Evolutionary conservation across 306 rosid genomes (phyloP).

Genomic region (Lotus japonicus): DNA sequence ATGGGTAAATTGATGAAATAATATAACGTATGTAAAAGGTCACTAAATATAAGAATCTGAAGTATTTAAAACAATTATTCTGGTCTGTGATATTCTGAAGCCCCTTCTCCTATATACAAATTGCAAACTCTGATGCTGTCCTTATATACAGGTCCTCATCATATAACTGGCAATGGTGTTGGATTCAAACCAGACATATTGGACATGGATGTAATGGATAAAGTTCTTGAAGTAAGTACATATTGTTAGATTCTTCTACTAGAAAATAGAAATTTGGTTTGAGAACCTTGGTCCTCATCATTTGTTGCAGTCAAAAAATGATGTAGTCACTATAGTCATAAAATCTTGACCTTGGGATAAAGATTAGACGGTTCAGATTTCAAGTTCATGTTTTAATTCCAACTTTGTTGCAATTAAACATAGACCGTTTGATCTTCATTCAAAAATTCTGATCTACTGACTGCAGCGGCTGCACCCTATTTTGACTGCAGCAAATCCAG

Average conservation of each 20-base stretch:
- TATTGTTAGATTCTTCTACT: background rate
- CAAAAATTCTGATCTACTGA: too few relatives aligned
- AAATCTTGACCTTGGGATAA: too few relatives aligned
- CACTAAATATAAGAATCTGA: background rate
- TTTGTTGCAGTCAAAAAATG: too few relatives aligned
- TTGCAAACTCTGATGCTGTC: slow-evolving; percentile 5
- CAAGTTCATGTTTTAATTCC: too few relatives aligned
- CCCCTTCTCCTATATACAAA: background rate
- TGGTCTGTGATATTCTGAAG: background rate
- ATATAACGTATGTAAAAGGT: background rate
- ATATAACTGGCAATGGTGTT: slow-evolving; percentile 81
- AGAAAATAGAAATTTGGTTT: too few relatives aligned
- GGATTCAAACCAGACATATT: slow-evolving; percentile 95
- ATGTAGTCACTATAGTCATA: too few relatives aligned
- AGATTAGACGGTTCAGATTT: too few relatives aligned
- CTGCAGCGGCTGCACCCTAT: too few relatives aligned
- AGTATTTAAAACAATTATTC: background rate
- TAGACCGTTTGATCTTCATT: too few relatives aligned
- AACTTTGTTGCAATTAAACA: too few relatives aligned
- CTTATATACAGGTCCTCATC: slow-evolving; percentile 75
- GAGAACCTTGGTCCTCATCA: too few relatives aligned
- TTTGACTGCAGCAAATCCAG: too few relatives aligned
- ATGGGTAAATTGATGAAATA: background rate
- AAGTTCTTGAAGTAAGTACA: slow-evolving; percentile 75
- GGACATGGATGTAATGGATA: slow-evolving; percentile 93